These are phyloP conservation scores for Lanmaoa rubissima DNA, from an alignment of 768 basidiomycete species.

Conservation along the genomic window DNA sequence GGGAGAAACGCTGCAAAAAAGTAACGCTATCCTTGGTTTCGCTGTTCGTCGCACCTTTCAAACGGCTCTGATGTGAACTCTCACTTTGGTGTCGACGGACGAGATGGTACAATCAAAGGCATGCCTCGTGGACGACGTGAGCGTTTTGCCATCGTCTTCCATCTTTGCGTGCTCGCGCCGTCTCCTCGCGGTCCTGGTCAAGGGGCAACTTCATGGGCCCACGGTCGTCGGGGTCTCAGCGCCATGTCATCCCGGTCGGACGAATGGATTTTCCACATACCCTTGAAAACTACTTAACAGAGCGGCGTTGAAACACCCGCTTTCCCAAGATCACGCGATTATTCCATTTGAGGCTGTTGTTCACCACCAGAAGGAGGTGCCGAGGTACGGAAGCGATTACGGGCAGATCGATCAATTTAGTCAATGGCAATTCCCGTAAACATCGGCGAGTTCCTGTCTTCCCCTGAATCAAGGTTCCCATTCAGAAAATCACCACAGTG, in stretches of 20 bases:
- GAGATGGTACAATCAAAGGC: neutral
- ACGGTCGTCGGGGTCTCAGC: neutral
- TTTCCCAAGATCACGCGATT: conserved; percentile 2
- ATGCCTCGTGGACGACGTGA: neutral
- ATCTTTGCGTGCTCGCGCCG: neutral
- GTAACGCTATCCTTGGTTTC: neutral
- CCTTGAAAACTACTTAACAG: neutral
- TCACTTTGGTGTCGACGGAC: neutral
- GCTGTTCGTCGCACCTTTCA: neutral
- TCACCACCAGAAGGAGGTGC: neutral
- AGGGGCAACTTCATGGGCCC: too few relatives aligned
- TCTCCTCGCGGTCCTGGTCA: neutral
- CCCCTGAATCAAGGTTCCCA: conserved; percentile 5
- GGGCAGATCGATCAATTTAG: conserved; percentile 8
- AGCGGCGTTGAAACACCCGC: conserved; percentile 2
- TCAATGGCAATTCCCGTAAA: conserved; percentile 13
- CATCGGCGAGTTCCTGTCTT: conserved; percentile 1
- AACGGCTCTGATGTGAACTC: neutral
- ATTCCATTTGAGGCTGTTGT: neutral
- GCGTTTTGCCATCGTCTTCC: neutral
- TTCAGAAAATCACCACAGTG: conserved; percentile 1
- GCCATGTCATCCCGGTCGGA: neutral
- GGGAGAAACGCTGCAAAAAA: neutral
- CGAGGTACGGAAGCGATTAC: neutral
- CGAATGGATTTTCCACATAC: neutral